Conservation (phyloP, 805 yeast genomes). For the Cyberlindnera mississippiensis region DNA sequence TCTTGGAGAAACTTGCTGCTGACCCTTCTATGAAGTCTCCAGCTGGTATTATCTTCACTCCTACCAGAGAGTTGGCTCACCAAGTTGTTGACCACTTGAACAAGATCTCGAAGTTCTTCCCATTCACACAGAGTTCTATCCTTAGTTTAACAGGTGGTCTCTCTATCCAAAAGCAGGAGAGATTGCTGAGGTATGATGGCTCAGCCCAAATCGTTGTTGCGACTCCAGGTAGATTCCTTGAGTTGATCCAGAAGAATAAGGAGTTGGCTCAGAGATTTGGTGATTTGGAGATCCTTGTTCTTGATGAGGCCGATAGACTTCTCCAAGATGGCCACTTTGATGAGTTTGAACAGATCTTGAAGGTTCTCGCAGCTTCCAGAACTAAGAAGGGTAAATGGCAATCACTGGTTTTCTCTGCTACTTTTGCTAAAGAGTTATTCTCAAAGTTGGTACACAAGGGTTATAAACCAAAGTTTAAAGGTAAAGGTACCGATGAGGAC, state of each 20-base stretch:
- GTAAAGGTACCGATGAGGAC: constrained; percentile 27
- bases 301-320: constrained; percentile 95
- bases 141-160: constrained; percentile 91
- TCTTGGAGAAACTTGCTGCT: constrained; percentile 59
- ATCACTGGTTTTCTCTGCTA: constrained; percentile 91
- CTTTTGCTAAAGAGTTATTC: constrained; percentile 81
- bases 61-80: constrained; percentile 94
- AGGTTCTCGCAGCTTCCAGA: constrained; percentile 51
- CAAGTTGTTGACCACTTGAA: constrained; percentile 85
- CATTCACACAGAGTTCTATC: constrained; percentile 51
- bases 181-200: constrained; percentile 60
- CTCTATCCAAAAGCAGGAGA: constrained; percentile 88
- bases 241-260: constrained; percentile 63
- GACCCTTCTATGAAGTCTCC: constrained; percentile 40
- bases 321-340: constrained; percentile 95
- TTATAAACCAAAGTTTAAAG: constrained; percentile 22
- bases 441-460: constrained; percentile 55
- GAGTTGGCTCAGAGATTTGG: constrained; percentile 38
- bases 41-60: constrained; percentile 80
- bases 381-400: constrained; percentile 55
- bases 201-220: constrained; percentile 81
- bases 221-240: constrained; percentile 92
- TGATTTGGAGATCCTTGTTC: constrained; percentile 49
- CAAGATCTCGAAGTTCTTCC: constrained; percentile 47
- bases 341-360: constrained; percentile 80